Evolutionary conservation across 768 basidiomycete species (phyloP), one percentile per base, ranked within the genome.

Genomic region (Lactifluus echinatus): DNA sequence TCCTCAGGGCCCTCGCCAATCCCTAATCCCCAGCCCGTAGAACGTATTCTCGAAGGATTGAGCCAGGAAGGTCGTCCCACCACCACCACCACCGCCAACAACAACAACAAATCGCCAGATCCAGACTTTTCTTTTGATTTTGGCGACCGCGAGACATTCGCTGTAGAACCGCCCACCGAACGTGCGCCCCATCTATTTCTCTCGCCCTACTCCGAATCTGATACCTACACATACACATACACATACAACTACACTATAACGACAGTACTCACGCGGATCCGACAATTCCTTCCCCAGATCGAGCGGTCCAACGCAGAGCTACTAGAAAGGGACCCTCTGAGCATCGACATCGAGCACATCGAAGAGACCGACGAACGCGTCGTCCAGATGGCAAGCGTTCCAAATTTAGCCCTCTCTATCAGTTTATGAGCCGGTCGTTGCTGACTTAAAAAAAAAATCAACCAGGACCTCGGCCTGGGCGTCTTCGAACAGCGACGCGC

Each of bases 321-420:
- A 17, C 64, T 74, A 3, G 68, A 75, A 37, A 67, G 69, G 39
- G 75, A 83, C 57, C 84, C 82, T 1, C 65, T 67, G 17, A 83
- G 80, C 62, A 71, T 88, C n/a, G 80, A 88, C 64, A 86, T 89
- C 39, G 87, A 89, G 67, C 75, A 83, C 55, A 63, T 88, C 23
- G 70, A 72, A 7, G 73, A 71, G 21, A 71, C 71, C n/a, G 73
- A 72, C 50, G 74, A 73, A 1, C 75, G 69, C 56, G 80, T 84
- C 65, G 83, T 88, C 62, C 79, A 87, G 67, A 86, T 87, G 83
- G 84, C 78, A 29, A 55, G 62, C 53, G 31, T 11, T 8, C 28
- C 8, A 26, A 36, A 23, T 23, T 31, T n/a, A n/a, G n/a, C n/a
- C n/a, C n/a, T n/a, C n/a, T n/a, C n/a, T n/a, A n/a, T n/a, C n/a